Evolutionary conservation across 2,329 filamentous ascomycete genomes (phyloP).

Genomic region (Paecilomyces dactylethromorphus): DNA sequence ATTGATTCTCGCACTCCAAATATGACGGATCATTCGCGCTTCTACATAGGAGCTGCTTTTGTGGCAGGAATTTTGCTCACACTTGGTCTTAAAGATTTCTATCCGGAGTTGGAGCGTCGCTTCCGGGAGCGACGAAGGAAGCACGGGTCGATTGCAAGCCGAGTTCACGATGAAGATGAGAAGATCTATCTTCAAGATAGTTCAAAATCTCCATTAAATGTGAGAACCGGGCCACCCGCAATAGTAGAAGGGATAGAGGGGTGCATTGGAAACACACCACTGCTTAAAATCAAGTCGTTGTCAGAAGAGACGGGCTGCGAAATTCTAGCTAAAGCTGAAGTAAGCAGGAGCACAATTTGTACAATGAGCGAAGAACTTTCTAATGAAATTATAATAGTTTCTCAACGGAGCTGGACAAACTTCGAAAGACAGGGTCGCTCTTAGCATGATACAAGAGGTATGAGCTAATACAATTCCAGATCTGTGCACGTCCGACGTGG

Average conservation of each 20-base stretch:
- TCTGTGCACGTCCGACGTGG: background rate
- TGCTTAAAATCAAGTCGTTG: constrained; percentile 78
- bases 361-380: background rate
- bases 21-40: constrained; percentile 26
- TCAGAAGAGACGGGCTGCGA: constrained; percentile 80
- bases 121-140: constrained; percentile 45
- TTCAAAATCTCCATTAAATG: constrained; percentile 12
- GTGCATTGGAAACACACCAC: constrained; percentile 87
- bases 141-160: background rate
- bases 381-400: constrained; percentile 46
- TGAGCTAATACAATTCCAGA: constrained; percentile 2
- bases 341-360: constrained; percentile 19
- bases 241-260: constrained; percentile 79
- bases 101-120: constrained; percentile 63
- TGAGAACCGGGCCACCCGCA: constrained; percentile 27
- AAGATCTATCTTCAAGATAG: constrained; percentile 52
- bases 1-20: constrained; percentile 1
- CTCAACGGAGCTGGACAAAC: constrained; percentile 91
- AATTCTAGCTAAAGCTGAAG: constrained; percentile 88
- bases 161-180: background rate
- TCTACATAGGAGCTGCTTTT: constrained; percentile 66
- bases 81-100: constrained; percentile 71
- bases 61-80: constrained; percentile 69
- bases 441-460: constrained; percentile 72
- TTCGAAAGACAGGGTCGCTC: constrained; percentile 89